Evolutionary conservation across 2,329 filamentous ascomycete species (phyloP), one percentile per base, ranked within the genome.

Genomic region (Colletotrichum sidae): DNA sequence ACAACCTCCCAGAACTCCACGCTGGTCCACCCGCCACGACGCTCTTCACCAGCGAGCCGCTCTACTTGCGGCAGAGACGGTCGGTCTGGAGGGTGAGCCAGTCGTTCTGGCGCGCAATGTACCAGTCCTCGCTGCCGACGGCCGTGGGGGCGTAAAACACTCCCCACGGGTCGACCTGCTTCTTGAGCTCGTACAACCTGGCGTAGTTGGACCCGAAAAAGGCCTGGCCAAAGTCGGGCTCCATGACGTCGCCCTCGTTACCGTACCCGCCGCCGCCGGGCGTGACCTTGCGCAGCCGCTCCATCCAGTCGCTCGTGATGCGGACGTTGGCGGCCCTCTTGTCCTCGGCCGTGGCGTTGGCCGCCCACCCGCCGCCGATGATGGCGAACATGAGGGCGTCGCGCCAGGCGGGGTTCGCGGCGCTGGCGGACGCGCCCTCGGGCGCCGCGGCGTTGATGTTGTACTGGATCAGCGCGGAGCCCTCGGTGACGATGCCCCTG

Each of bases 371-470:
- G 10, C 53, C 34, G 11, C 63, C 59, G 49, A 70, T 68, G 67
- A 80, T 79, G 53, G 69, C 70, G 58, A 77, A 76, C 72, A 80
- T 72, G 38, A 73, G 70, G 8, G 77, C 76, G 1, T 76, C 75
- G n/a, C 83, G 75, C 82, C 82, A 85, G 0, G 81, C 82, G 1
- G 81, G 82, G 55, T 79, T 78, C n/a, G 78, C 72, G 6, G 79
- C 75, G 17, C 77, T 80, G 45, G 73, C 70, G 9, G 74, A 58
- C 11, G 72, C 56, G n/a, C 38, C 69, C 0, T 60, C 62, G 8
- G 68, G 64, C n/a, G 69, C 69, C 8, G 51, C 69, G 0, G 66
- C 63, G 39, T 70, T 67, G 42, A 67, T 67, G 56, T 68, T 68
- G 56, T 68, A 68, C 25, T 65, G 64, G 2, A 68, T 68, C 33